Percentiles rank a stretch among this genome's conserved stretches.
Conservation (phyloP, 306 rosid genomes). For the Herpetospermum pedunculosum region DNA sequence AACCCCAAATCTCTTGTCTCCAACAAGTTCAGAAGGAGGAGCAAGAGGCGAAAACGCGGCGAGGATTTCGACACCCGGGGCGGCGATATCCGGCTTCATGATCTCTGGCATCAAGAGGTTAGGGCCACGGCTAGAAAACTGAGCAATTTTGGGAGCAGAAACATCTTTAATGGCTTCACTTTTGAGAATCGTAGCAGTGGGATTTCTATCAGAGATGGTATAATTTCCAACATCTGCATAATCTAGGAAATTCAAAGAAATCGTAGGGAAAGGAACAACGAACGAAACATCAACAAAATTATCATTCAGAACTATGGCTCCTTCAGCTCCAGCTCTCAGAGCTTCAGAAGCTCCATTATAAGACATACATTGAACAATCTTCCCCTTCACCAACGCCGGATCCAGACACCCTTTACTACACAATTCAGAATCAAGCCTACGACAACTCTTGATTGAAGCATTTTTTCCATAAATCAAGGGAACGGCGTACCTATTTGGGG, state of each 20-base stretch:
- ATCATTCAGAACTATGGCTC: neutral
- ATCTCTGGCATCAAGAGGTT: slow-evolving; percentile 6
- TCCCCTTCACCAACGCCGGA: slow-evolving; percentile 17
- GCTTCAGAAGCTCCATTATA: neutral
- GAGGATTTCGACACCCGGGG: slow-evolving; percentile 20
- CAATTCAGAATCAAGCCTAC: neutral
- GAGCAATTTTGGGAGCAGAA: slow-evolving; percentile 12
- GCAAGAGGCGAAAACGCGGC: slow-evolving; percentile 21
- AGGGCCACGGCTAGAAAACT: slow-evolving; percentile 30
- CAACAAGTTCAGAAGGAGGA: neutral
- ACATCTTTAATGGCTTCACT: slow-evolving; percentile 1
- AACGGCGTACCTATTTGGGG: neutral
- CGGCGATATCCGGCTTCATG: slow-evolving; percentile 25
- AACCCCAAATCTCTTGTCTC: slow-evolving; percentile 2
- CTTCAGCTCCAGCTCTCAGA: slow-evolving; percentile 10
- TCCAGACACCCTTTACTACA: neutral
- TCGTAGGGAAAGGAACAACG: slow-evolving; percentile 4
- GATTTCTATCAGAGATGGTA: neutral
- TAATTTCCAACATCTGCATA: neutral
- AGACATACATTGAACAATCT: slow-evolving; percentile 18
- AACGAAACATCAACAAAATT: neutral
- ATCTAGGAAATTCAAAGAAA: neutral
- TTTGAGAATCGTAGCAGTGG: slow-evolving; percentile 7
- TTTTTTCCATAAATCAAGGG: slow-evolving; percentile 3
- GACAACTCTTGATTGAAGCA: neutral